Conservation (phyloP, 2,329 filamentous ascomycete genomes). For the Pestalotiopsis sp. region DNA sequence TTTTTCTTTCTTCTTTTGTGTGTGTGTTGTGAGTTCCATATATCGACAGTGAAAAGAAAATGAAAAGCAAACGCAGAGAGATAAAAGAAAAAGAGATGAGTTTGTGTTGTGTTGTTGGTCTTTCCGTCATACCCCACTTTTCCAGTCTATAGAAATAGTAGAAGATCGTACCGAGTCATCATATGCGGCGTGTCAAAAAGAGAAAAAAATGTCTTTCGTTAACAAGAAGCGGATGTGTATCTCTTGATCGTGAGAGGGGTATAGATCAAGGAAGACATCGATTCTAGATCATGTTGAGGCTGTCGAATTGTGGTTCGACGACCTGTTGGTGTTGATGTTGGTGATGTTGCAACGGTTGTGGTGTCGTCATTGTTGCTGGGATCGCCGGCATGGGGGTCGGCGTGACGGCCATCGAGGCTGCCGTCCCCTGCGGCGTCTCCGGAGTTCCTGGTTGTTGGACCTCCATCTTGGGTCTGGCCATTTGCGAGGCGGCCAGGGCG, state of each 20-base stretch:
- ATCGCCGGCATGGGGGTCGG: conserved; percentile 34
- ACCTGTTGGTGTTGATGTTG: conserved; percentile 33
- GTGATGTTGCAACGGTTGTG: conserved; percentile 28
- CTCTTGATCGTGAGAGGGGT: conserved; percentile 13
- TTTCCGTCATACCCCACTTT: conserved; percentile 16
- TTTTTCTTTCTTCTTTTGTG: neutral
- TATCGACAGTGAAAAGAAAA: conserved; percentile 12
- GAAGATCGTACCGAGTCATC: conserved; percentile 21
- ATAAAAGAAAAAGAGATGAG: conserved; percentile 12
- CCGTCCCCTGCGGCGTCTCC: conserved; percentile 41
- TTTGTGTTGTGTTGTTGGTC: conserved; percentile 4
- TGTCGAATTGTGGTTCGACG: conserved; percentile 40
- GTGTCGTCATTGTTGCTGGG: conserved; percentile 22
- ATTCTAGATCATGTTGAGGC: conserved; percentile 50
- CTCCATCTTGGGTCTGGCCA: conserved; percentile 52
- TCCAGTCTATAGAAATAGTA: conserved; percentile 28
- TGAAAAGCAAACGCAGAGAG: conserved; percentile 20
- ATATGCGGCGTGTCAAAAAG: conserved; percentile 19
- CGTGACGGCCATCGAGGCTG: conserved; percentile 38
- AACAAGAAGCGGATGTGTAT: conserved; percentile 24
- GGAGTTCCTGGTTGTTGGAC: conserved; percentile 44
- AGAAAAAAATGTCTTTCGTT: conserved; percentile 22
- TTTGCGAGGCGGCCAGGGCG: conserved; percentile 42
- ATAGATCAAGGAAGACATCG: neutral
- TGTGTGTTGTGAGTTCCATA: neutral